phyloP scores from a whole-genome alignment of 2,329 filamentous ascomycete genomes.

The Colletotrichum plurivorum region DNA sequence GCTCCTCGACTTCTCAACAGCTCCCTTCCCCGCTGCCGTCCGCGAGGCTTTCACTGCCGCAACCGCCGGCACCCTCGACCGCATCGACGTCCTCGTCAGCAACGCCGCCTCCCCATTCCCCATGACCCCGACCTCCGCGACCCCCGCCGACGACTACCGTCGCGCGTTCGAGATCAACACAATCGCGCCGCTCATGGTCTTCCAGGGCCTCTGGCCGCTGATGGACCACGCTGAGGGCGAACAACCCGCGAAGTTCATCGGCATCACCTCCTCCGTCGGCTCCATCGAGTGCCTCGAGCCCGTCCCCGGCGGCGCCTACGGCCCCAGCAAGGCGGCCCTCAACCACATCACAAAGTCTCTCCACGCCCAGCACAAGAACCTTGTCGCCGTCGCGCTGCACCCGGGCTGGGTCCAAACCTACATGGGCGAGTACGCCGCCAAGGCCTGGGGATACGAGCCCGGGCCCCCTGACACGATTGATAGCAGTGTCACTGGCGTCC shows the following conservation, averaged over 20 bases:
- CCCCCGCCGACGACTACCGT: constrained; percentile 51
- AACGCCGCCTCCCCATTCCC: constrained; percentile 61
- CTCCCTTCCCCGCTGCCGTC: constrained; percentile 43
- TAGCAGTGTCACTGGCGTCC: constrained; percentile 49
- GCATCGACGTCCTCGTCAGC: constrained; percentile 66
- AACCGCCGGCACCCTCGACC: constrained; percentile 47
- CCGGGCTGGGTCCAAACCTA: constrained; percentile 55
- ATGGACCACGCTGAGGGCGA: constrained; percentile 46
- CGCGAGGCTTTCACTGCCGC: constrained; percentile 46
- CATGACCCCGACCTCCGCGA: constrained; percentile 48
- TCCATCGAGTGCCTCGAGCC: constrained; percentile 51
- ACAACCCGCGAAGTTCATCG: constrained; percentile 51
- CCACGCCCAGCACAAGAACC: constrained; percentile 45
- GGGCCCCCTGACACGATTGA: constrained; percentile 49
- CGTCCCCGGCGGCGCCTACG: constrained; percentile 51
- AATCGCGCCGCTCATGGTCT: constrained; percentile 53
- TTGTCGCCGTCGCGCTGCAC: constrained; percentile 52
- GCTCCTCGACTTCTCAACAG: constrained; percentile 53
- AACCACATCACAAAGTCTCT: constrained; percentile 52
- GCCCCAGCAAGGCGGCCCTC: constrained; percentile 51
- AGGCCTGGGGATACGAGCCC: constrained; percentile 48
- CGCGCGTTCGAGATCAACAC: constrained; percentile 61
- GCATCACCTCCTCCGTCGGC: constrained; percentile 53
- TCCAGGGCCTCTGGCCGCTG: constrained; percentile 53
- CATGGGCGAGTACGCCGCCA: constrained; percentile 49